Evolutionary conservation across 306 rosid genomes (phyloP).

Genomic region (Sicyos edulis): DNA sequence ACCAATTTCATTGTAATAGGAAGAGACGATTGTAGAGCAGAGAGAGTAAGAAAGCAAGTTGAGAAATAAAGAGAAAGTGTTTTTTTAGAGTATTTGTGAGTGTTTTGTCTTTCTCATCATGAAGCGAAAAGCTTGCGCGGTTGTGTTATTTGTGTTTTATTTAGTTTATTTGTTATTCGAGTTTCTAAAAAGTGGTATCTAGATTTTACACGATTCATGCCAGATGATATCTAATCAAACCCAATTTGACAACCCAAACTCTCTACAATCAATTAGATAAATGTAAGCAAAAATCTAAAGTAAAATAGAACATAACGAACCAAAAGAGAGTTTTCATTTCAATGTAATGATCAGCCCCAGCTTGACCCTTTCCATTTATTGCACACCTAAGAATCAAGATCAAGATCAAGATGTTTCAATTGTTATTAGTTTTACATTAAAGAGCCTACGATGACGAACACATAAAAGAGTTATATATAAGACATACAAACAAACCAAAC

Average conservation of each 20-base stretch:
- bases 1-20: too few species aligned
- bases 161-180: too few species aligned
- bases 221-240: neutral
- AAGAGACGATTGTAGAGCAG: too few species aligned
- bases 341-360: neutral
- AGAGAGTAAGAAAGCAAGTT: too few species aligned
- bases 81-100: too few species aligned
- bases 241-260: neutral
- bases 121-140: too few species aligned
- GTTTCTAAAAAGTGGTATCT: too few species aligned
- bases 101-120: too few species aligned
- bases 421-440: slow-evolving; percentile 12
- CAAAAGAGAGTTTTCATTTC: neutral
- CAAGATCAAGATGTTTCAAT: neutral
- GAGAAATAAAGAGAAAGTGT: too few species aligned
- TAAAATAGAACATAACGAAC: neutral
- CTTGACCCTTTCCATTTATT: neutral
- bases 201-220: too few species aligned
- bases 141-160: too few species aligned
- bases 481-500: slow-evolving; percentile 14
- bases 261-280: neutral
- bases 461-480: too few species aligned
- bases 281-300: neutral
- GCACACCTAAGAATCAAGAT: slow-evolving; percentile 18
- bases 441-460: neutral